Evolutionary conservation across 352 stramenopile genomes (phyloP).

Genomic region (Stramenopiles sp.): DNA sequence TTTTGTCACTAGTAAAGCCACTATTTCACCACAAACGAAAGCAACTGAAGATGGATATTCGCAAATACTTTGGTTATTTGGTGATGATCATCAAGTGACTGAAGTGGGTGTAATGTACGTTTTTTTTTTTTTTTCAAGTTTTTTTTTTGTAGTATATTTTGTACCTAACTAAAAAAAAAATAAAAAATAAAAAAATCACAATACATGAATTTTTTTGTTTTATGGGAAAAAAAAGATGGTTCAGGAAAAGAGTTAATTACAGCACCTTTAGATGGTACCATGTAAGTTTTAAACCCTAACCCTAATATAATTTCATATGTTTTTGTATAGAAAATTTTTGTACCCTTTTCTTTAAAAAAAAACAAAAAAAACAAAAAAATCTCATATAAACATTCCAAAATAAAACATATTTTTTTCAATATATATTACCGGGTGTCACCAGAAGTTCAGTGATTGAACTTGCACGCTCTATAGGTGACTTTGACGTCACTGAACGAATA

Average conservation of each 20-base stretch:
- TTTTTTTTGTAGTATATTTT: too few relatives aligned
- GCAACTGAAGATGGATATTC: slow-evolving; percentile 40
- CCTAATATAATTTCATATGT: too few relatives aligned
- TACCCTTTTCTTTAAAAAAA: too few relatives aligned
- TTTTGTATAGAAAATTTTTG: too few relatives aligned
- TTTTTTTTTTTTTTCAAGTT: too few relatives aligned
- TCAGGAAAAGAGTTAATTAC: slow-evolving; percentile 70
- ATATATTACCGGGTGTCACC: slow-evolving; percentile 76
- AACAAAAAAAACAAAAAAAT: too few relatives aligned
- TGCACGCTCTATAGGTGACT: slow-evolving; percentile 43
- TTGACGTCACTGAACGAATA: slow-evolving; percentile 62
- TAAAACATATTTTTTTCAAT: too few relatives aligned
- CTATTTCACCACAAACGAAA: slow-evolving; percentile 54
- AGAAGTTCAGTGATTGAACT: slow-evolving; percentile 68
- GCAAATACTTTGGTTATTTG: slow-evolving; percentile 75
- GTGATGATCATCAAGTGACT: slow-evolving; percentile 25
- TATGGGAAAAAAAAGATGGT: slow-evolving; percentile 58
- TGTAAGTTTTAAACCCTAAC: too few relatives aligned
- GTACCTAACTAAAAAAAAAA: too few relatives aligned
- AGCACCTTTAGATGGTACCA: slow-evolving; percentile 64
- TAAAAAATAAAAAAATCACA: too few relatives aligned
- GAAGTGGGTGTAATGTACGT: slow-evolving; percentile 41
- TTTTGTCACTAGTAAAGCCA: too few relatives aligned
- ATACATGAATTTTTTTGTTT: slow-evolving; percentile 96
- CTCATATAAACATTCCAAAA: too few relatives aligned